Base-by-base conservation (phyloP, 2,329 filamentous ascomycete species). In the Huntiella decipiens region DNA sequence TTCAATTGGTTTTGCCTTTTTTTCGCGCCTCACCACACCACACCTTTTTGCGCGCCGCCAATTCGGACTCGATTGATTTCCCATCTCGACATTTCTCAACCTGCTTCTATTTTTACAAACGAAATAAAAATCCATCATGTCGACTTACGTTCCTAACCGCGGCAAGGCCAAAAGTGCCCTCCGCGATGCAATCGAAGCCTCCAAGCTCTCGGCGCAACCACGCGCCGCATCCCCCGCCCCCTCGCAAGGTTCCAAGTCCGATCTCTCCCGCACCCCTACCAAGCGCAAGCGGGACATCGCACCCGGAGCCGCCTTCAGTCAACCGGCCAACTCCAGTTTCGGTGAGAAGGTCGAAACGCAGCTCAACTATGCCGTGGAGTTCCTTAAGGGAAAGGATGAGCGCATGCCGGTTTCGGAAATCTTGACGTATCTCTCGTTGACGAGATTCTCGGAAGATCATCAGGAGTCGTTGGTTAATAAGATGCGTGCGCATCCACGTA, bases 311-410 rank as follows among this genome's bases (percentile, higher is more conserved):
- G 67, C 82, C 45, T 88, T 78, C 63, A 87, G 82, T 47, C 83
- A 87, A 63, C 82, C 82, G 15, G 71, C 73, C 52, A 77, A 79
- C 56, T 83, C 77, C 12, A 80, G 79, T 57, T 82, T 79, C 44
- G 85, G 86, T 53, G 71, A 71, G 50, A 80, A 88, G 60, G 77
- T 91, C 59, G 79, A 85, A 66, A 92, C 86, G 10, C 83, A 93
- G 60, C 79, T 95, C 58, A 74, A 81, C 48, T 94, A 86, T 63
- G 84, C 85, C 15, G 78, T 93, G 58, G 77, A 87, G 51, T 83
- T 85, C 58, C 74, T 94, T 50, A 79, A 79, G 63, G 74, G 74
- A 52, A 75, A 79, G 58, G 78, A 79, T 58, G 73, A 74, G 49
- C 65, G 80, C 46, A 74, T 86, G 58, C 73, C 71, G 33, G 81